Evolutionary conservation across 768 basidiomycete species (phyloP).

Genomic region (Gyrodon lividus): DNA sequence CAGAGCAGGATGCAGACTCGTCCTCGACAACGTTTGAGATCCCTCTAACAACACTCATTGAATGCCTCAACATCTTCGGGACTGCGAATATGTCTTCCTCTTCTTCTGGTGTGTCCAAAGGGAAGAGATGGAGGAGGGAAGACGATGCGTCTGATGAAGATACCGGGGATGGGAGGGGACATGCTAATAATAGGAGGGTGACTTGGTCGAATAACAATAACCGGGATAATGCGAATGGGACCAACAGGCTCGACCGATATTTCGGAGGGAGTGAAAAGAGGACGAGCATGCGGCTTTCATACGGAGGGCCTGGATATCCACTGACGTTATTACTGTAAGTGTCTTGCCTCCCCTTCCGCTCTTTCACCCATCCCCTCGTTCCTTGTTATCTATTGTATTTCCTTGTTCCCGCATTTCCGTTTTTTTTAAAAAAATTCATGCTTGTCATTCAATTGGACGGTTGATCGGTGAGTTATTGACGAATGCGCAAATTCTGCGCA

Average conservation of each 20-base stretch:
- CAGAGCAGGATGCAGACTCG: conserved; percentile 15
- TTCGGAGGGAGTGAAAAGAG: conserved; percentile 55
- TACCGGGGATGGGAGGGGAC: conserved; percentile 34
- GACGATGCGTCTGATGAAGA: conserved; percentile 47
- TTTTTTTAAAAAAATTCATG: too few species aligned
- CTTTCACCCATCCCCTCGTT: background rate
- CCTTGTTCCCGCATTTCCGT: background rate
- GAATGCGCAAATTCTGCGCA: background rate
- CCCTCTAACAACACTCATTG: conserved; percentile 78
- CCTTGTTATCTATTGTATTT: background rate
- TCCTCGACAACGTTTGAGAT: conserved; percentile 65
- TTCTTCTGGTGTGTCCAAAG: conserved; percentile 33
- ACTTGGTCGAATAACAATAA: conserved; percentile 5
- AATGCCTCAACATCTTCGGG: conserved; percentile 93
- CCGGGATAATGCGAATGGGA: conserved; percentile 17
- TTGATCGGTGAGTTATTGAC: conserved; percentile 5
- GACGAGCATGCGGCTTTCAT: conserved; percentile 86
- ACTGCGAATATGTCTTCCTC: conserved; percentile 50
- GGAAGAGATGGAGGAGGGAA: conserved; percentile 48
- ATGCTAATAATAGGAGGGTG: conserved; percentile 28
- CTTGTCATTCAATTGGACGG: too few species aligned
- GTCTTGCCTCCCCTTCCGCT: background rate
- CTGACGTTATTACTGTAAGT: conserved; percentile 77
- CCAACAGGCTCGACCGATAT: conserved; percentile 52
- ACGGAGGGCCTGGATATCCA: conserved; percentile 74